Evolutionary conservation across 2,329 filamentous ascomycete genomes (phyloP).

Genomic region (Onygena corvina): DNA sequence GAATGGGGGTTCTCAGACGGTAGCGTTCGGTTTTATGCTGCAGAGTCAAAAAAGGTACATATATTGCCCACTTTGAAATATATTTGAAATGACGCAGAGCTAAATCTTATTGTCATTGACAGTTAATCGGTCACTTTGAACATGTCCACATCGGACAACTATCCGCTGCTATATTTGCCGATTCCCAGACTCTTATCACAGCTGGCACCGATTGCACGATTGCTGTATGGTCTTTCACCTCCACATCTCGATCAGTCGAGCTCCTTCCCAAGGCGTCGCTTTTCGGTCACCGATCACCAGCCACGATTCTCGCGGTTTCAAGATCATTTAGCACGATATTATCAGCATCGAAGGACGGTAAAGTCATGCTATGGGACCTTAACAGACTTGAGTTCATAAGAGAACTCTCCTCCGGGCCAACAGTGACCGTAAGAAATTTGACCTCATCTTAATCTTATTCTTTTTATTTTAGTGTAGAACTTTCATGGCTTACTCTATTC

Average conservation of each 20-base stretch:
- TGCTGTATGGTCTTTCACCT: constrained; percentile 65
- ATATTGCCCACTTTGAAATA: not conserved
- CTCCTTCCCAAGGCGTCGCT: constrained; percentile 66
- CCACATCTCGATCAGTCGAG: constrained; percentile 58
- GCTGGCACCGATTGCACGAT: constrained; percentile 87
- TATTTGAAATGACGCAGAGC: not conserved
- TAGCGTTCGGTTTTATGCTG: constrained; percentile 79
- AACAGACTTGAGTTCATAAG: constrained; percentile 81
- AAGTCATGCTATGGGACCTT: constrained; percentile 84
- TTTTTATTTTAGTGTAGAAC: constrained; percentile 1
- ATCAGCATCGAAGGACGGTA: constrained; percentile 68
- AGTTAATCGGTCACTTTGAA: constrained; percentile 74
- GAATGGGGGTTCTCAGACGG: constrained; percentile 95
- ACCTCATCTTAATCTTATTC: not conserved
- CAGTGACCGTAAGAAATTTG: constrained; percentile 33
- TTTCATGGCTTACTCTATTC: constrained; percentile 20
- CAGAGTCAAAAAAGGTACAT: constrained; percentile 65
- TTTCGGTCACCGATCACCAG: constrained; percentile 78
- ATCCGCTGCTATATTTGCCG: constrained; percentile 69
- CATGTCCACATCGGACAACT: constrained; percentile 88
- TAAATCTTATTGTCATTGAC: constrained; percentile 5
- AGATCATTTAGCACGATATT: constrained; percentile 80
- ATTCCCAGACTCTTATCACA: constrained; percentile 82
- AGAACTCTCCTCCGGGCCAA: constrained; percentile 49
- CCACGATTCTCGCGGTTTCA: constrained; percentile 71